Evolutionary conservation across 2,329 filamentous ascomycete genomes (phyloP).

Genomic region (Geosmithia putterillii): DNA sequence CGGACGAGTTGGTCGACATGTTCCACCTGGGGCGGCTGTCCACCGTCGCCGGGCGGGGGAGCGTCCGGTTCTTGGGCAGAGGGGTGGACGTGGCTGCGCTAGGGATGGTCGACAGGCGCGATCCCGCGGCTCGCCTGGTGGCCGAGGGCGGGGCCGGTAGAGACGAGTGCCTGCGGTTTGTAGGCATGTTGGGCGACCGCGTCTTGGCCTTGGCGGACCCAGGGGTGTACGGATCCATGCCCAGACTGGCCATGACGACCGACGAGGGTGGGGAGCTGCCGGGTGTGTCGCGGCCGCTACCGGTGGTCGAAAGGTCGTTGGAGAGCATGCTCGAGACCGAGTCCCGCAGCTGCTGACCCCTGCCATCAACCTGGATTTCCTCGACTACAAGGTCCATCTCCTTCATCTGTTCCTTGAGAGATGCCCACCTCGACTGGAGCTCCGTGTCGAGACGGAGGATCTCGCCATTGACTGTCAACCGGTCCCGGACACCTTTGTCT

Average conservation of each 20-base stretch:
- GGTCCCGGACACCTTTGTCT: constrained; percentile 86
- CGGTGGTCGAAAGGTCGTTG: constrained; percentile 60
- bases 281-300: constrained; percentile 58
- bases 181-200: constrained; percentile 35
- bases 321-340: constrained; percentile 89
- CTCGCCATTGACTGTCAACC: constrained; percentile 94
- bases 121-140: constrained; percentile 26
- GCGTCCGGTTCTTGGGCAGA: constrained; percentile 20
- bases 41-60: constrained; percentile 32
- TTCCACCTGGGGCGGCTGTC: constrained; percentile 63
- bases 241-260: constrained; percentile 45
- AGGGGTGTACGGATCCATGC: constrained; percentile 34
- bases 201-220: constrained; percentile 26
- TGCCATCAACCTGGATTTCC: constrained; percentile 51
- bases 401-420: constrained; percentile 62
- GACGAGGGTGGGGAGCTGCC: constrained; percentile 54
- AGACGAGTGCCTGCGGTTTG: constrained; percentile 32
- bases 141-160: constrained; percentile 31
- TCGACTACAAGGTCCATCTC: constrained; percentile 67
- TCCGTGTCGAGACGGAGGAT: constrained; percentile 78
- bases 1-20: constrained; percentile 47
- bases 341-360: constrained; percentile 70
- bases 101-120: constrained; percentile 32
- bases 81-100: constrained; percentile 40
- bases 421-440: constrained; percentile 70